Evolutionary conservation across 371 early-diverging fungal species (phyloP), one percentile per base, ranked within the genome.

Genomic region (Mortierella sp.): DNA sequence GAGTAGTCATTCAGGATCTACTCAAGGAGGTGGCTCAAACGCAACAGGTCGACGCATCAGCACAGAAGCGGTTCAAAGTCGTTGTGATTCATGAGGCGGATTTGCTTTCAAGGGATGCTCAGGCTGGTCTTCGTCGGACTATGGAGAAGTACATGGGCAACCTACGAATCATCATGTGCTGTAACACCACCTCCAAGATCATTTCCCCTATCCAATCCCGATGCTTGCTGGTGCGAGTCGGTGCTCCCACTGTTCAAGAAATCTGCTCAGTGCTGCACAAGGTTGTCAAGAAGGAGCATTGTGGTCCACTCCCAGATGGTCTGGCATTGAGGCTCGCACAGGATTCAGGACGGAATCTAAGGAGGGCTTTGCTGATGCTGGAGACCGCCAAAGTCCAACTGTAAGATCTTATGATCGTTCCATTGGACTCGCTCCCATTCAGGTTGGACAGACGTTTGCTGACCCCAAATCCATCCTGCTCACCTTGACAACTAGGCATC

Each of bases 61-160:
- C 96, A 7, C 89, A 87, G 54, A 89, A 91, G 61, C 80, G 82
- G 55, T 98, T 97, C 80, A 98, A 97, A 92, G 93, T 99, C 16
- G 93, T 99, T 13, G 90, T 99, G 43, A 91, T 99, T 67, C 92
- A 96, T 76, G 96, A 99, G 77, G 99, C 99, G 2, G 99, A 99
- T 71, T 77, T 86, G 53, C 85, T 99, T 54, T 88, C 92, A 14
- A 85, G 91, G 59, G 97, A 98, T 60, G 99, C 99, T 10, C 99
- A 99, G 84, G 95, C 97, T 39, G 99, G 96, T 17, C 88, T 99
- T 54, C 90, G 99, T 65, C 87, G 99, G 28, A 99, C 99, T 2
- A 99, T 99, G 97, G 99, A 99, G 83, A 96, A 96, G 80, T 99
- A 99, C 82, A 96, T 94, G 81, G 64, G 79, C 22, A 96, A 95